Evolutionary conservation across 2,329 filamentous ascomycete species (phyloP).

Genomic region (Aspergillus sp.): DNA sequence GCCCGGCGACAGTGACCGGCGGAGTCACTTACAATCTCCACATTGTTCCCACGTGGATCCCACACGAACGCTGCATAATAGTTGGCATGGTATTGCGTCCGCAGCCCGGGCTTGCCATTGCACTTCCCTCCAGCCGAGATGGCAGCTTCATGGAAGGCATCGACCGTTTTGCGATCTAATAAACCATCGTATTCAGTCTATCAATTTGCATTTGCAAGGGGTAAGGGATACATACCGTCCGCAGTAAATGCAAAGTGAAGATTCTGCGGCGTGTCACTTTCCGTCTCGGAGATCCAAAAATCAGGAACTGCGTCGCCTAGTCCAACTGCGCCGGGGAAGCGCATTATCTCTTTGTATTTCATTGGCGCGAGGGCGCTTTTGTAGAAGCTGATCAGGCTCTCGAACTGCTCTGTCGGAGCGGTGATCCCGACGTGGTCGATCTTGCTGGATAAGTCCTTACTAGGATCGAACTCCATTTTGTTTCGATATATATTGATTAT

Average conservation of each 20-base stretch:
- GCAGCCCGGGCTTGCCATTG: conserved; percentile 51
- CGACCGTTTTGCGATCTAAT: conserved; percentile 44
- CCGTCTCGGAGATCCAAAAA: conserved; percentile 29
- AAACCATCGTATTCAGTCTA: not conserved
- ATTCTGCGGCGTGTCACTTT: conserved; percentile 5
- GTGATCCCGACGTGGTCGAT: conserved; percentile 28
- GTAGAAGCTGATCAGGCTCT: conserved; percentile 30
- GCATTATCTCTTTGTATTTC: conserved; percentile 29
- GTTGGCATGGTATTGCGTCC: conserved; percentile 45
- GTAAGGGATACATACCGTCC: conserved; percentile 16
- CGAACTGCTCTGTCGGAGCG: conserved; percentile 28
- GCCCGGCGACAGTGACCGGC: not conserved
- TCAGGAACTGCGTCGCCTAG: conserved; percentile 29
- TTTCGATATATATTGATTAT: no score
- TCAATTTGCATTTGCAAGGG: not conserved
- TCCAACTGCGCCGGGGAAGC: conserved; percentile 28
- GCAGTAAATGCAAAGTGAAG: conserved; percentile 28
- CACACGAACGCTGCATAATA: conserved; percentile 55
- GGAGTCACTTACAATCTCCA: conserved; percentile 40
- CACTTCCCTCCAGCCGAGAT: conserved; percentile 47
- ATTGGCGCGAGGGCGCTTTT: conserved; percentile 28
- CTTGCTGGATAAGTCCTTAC: conserved; percentile 10
- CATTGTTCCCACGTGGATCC: conserved; percentile 55
- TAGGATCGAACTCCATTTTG: not conserved
- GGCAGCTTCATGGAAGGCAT: conserved; percentile 48